phyloP scores from a whole-genome alignment of 2,329 filamentous ascomycete species.

The Exophiala sideris region DNA sequence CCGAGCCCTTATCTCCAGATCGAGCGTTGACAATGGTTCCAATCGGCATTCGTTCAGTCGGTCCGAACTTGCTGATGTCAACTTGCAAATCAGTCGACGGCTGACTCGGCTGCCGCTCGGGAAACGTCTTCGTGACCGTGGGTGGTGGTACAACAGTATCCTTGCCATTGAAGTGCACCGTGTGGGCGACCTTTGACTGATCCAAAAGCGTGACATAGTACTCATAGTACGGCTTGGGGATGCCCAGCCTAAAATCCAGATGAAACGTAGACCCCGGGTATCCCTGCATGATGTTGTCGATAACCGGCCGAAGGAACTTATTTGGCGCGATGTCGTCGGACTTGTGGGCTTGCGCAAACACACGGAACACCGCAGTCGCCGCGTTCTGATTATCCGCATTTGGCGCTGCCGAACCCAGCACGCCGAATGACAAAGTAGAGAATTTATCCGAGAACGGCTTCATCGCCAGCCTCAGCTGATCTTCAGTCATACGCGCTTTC shows the following conservation, averaged over 20 bases:
- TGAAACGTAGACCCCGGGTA: slow-evolving; percentile 40
- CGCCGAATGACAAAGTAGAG: slow-evolving; percentile 32
- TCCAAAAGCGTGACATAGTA: slow-evolving; percentile 32
- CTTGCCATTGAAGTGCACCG: slow-evolving; percentile 29
- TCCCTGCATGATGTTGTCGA: slow-evolving; percentile 41
- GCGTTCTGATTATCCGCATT: slow-evolving; percentile 42
- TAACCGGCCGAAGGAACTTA: slow-evolving; percentile 37
- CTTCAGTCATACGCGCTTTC: slow-evolving; percentile 47
- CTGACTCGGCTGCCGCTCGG: slow-evolving; percentile 28
- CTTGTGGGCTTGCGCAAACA: slow-evolving; percentile 46
- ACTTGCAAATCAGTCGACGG: slow-evolving; percentile 23
- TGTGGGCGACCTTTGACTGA: slow-evolving; percentile 30
- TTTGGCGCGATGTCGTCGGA: slow-evolving; percentile 35
- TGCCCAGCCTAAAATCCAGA: slow-evolving; percentile 34
- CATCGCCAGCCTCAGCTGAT: slow-evolving; percentile 42
- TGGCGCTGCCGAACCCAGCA: slow-evolving; percentile 31
- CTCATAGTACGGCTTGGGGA: slow-evolving; percentile 36
- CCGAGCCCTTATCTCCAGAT: slow-evolving; percentile 36
- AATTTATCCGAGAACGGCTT: slow-evolving; percentile 34
- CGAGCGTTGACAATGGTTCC: slow-evolving; percentile 36
- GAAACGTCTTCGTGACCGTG: slow-evolving; percentile 26
- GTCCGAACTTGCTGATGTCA: slow-evolving; percentile 29
- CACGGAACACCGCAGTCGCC: slow-evolving; percentile 41
- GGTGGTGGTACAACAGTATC: slow-evolving; percentile 29
- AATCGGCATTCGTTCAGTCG: slow-evolving; percentile 31